These are phyloP conservation scores for Paramyrothecium sp. DNA, from an alignment of 2,329 filamentous ascomycete genomes.

Conservation along the genomic window DNA sequence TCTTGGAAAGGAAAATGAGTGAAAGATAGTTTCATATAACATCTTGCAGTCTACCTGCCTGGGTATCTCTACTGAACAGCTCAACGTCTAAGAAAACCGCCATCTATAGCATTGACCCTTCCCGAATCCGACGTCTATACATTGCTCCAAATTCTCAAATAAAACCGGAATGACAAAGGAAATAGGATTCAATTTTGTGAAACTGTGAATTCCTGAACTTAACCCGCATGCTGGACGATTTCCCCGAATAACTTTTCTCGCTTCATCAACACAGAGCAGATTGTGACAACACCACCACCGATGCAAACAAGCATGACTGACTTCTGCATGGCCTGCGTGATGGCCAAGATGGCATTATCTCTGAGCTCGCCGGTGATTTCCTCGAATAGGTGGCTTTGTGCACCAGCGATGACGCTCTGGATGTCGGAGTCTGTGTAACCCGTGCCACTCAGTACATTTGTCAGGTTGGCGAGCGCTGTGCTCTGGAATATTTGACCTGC, in stretches of 20 bases:
- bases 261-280: constrained; percentile 6
- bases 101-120: no score
- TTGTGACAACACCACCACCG: constrained; percentile 4
- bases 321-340: constrained; percentile 8
- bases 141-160: no score
- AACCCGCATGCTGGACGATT: constrained; percentile 2
- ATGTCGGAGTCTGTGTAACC: constrained; percentile 6
- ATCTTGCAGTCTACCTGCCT: no score
- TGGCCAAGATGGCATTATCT: constrained; percentile 5
- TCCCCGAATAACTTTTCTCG: constrained; percentile 10
- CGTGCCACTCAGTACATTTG: neutral
- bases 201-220: neutral
- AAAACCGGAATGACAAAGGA: no score
- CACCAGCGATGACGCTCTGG: constrained; percentile 7
- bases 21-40: no score
- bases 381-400: constrained; percentile 7
- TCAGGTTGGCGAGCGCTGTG: constrained; percentile 4
- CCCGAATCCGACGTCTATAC: no score
- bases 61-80: no score
- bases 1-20: no score
- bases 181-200: neutral
- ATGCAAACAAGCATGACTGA: constrained; percentile 5
- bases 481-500: constrained; percentile 31
- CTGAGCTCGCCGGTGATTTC: constrained; percentile 3
- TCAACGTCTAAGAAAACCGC: no score